Percentiles rank a stretch among this genome's conserved stretches.
Evolutionary conservation across 352 stramenopile species (phyloP).

Genomic region (Phytophthora palmivora): DNA sequence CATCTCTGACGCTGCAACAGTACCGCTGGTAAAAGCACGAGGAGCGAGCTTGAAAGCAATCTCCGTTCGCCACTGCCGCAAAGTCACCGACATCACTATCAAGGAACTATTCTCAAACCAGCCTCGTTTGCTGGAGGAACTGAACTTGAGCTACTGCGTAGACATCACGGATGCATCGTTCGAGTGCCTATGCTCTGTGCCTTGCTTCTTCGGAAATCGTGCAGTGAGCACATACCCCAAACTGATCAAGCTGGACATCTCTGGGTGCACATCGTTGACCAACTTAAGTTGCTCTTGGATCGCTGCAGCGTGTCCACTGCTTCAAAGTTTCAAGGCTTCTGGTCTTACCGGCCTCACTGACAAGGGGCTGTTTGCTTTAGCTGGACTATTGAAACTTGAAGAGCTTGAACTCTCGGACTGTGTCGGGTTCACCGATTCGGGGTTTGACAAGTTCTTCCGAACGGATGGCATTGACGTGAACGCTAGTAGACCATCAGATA

Average conservation of each 20-base stretch:
- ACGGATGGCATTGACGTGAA: constrained; percentile 37
- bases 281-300: constrained; percentile 69
- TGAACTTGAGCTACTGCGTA: constrained; percentile 63
- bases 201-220: constrained; percentile 61
- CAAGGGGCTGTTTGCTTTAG: constrained; percentile 61
- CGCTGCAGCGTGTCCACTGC: constrained; percentile 62
- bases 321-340: constrained; percentile 53
- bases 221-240: constrained; percentile 50
- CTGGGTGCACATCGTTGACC: constrained; percentile 54
- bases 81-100: constrained; percentile 49
- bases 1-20: constrained; percentile 51
- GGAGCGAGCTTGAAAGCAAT: constrained; percentile 44
- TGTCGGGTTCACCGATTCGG: constrained; percentile 47
- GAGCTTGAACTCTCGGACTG: constrained; percentile 66
- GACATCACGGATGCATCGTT: constrained; percentile 61
- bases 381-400: constrained; percentile 55
- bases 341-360: constrained; percentile 58
- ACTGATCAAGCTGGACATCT: constrained; percentile 62
- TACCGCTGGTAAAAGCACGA: constrained; percentile 44
- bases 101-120: constrained; percentile 58
- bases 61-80: constrained; percentile 47
- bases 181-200: constrained; percentile 61
- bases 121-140: constrained; percentile 55
- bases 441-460: constrained; percentile 56
- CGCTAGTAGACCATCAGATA: neutral